Percentiles rank a stretch among this genome's conserved stretches.
phyloP scores from a whole-genome alignment of 2,329 filamentous ascomycete genomes.

The Fusarium guadeloupense region DNA sequence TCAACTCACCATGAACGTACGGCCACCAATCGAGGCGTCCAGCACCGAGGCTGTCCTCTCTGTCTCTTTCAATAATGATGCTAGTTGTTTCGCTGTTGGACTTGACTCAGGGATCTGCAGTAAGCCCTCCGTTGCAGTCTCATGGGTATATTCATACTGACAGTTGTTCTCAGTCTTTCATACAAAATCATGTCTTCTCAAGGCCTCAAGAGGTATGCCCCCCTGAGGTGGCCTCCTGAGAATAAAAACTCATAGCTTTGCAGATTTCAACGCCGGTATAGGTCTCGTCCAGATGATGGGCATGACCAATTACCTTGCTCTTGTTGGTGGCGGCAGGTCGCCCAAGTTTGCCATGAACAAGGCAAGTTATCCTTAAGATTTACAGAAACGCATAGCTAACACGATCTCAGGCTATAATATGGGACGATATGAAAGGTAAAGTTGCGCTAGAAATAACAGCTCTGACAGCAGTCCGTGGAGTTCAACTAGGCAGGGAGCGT shows the following conservation, averaged over 20 bases:
- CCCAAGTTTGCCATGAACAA: conserved; percentile 91
- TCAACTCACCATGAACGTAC: conserved; percentile 78
- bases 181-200: conserved; percentile 75
- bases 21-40: conserved; percentile 83
- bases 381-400: not conserved
- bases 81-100: conserved; percentile 86
- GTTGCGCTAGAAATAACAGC: conserved; percentile 80
- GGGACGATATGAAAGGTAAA: conserved; percentile 85
- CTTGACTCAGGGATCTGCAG: conserved; percentile 86
- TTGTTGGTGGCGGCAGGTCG: conserved; percentile 86
- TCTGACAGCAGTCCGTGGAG: conserved; percentile 80
- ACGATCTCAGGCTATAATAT: conserved; percentile 75
- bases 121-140: conserved; percentile 53
- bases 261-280: conserved; percentile 83
- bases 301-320: conserved; percentile 84
- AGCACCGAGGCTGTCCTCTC: conserved; percentile 80
- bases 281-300: conserved; percentile 88
- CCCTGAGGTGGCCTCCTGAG: not conserved
- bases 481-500: conserved; percentile 78
- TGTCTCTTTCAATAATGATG: conserved; percentile 84
- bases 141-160: conserved; percentile 18
- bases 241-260: conserved; percentile 1
- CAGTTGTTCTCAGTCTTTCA: conserved; percentile 68
- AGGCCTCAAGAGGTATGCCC: conserved; percentile 60
- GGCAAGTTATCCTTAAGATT: conserved; percentile 52